A percentile compares a stretch with the other conserved stretches of the same genome.
These are phyloP conservation scores for Dillenia suffruticosa DNA, from an alignment of 164 flowering plant genomes.

Conservation along the genomic window DNA sequence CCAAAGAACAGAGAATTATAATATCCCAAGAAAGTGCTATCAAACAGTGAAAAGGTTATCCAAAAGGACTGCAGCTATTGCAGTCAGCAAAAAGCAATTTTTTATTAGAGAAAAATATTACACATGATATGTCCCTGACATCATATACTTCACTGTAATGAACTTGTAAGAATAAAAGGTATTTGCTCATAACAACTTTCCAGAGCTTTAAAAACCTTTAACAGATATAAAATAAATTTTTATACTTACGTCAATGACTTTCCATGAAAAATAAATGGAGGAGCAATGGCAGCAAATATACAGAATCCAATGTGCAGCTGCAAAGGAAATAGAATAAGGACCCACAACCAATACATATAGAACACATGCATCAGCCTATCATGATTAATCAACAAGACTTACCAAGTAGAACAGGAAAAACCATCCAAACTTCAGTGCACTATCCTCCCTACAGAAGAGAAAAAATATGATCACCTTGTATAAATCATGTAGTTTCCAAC, in stretches of 20 bases:
- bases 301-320: slow-evolving; percentile 94
- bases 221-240: no score
- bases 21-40: no score
- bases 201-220: no score
- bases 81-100: no score
- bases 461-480: slow-evolving; percentile 7
- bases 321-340: slow-evolving; percentile 7
- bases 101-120: no score
- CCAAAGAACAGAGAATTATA: no score
- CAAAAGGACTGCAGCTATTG: no score
- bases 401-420: slow-evolving; percentile 78
- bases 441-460: slow-evolving; percentile 62
- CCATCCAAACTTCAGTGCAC: slow-evolving; percentile 80
- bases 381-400: slow-evolving; percentile 13
- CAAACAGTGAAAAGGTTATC: no score
- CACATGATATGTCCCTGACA: no score
- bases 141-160: background rate
- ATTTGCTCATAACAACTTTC: no score
- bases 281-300: slow-evolving; percentile 95
- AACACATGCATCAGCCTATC: background rate
- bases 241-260: slow-evolving; percentile 85
- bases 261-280: slow-evolving; percentile 90
- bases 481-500: background rate
- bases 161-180: no score
- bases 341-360: no score